Base-by-base conservation (phyloP, 106 monocot species). In the Platanthera guangdongensis region DNA sequence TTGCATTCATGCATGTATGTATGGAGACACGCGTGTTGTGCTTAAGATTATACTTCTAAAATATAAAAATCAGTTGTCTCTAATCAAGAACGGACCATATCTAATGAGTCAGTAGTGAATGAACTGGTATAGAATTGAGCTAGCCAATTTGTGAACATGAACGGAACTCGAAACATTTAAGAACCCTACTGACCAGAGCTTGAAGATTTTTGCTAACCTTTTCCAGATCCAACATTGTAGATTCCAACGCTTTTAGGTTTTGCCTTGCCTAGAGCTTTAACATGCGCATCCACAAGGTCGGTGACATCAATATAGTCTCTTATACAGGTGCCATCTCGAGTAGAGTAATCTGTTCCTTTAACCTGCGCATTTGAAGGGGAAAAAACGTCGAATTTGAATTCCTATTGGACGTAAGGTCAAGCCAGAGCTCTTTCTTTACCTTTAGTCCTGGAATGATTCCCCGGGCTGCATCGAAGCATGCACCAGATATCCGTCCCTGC, bases 241-340 rank as follows among this genome's bases (percentile, higher is more conserved):
- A 85, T 82, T 75, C 82, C 85, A 62, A 82, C 82, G 75, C 82
- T 85, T 2, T 68, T 74, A 11, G 85, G 82, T 72, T 51, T 78
- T 51, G 82, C 85, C 75, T 85, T 85, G 75, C 62, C 68, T 46
- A 85, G 85, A 70, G 85, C 85, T 67, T 85, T 85, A 45, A 85
- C 85, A 82, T 85, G 85, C 25, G 85, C 85, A 82, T 85, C 85
- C 16, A 85, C 85, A 8, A 85, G 75, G 75, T 85, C 85, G 3
- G 85, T 82, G 53, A 85, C 85, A 82, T 85, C 85, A 72, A 85
- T 85, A 19, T 85, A 85, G 64, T 85, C 85, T 82, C 85, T 75
- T 57, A 85, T 65, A 54, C 85, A 82, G 3, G 85, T 85, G 52
- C 85, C 85, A 54, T 85, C 85, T 39, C 53, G 51, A 25, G 85